Base-by-base conservation (phyloP, 192 early-diverging fungal species). In the Entophlyctis luteolus region DNA sequence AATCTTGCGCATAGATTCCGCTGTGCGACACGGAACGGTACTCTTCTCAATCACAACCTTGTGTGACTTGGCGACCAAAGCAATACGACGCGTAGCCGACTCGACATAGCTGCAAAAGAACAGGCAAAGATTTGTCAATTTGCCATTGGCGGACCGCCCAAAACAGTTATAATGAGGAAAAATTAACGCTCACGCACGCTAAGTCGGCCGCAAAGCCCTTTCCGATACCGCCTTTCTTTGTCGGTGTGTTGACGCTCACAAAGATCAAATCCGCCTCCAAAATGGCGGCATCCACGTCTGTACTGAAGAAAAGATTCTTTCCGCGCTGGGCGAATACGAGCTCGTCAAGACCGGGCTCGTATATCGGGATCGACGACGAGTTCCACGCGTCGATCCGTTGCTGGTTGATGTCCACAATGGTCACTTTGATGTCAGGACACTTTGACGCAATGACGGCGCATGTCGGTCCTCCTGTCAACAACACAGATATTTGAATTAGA, bases 41-140 rank as follows among this genome's bases (percentile, higher is more conserved):
- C 92, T 94, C 79, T 93, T 95, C 74, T 93, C 93, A 48, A 97
- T 88, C 5, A 97, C 90, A 59, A 97, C 92, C 77, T 94, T 95
- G 74, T 87, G 83, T 48, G 79, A 82, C 48, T 60, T 86, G 2
- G 93, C 87, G 22, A 91, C 87, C 39, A 84, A 76, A 5, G 94
- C 94, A 70, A 97, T 94, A 62, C 84, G 77, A 39, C 87, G 81
- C 29, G 89, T 89, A 62, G 93, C 93, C 36, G 84, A 62, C 76
- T 93, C 90, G 57, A 97, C 79, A 52, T 90, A 92, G 20, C 86
- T 88, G 60, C 36, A 52, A 6, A 1, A 12, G 45, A 3, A 27
- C 8, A 27, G 46, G 16, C 18, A 42, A n/a, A 18, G 38, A n/a
- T n/a, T n/a, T n/a, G n/a, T n/a, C n/a, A n/a, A n/a, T n/a, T n/a